phyloP scores from a whole-genome alignment of 1,284 basidiomycete genomes.

The Amanita bisporigera region DNA sequence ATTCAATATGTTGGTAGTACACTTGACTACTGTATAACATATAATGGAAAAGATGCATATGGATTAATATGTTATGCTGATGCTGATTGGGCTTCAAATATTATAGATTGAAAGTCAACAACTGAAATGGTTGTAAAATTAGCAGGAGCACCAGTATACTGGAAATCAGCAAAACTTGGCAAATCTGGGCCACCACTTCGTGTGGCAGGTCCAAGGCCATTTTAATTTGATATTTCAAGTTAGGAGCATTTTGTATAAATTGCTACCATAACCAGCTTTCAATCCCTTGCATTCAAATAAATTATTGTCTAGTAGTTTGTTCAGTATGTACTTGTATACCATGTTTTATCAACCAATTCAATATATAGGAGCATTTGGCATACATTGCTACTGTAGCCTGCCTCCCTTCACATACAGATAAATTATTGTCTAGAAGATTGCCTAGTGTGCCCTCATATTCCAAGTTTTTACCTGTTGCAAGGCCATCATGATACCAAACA shows the following conservation, averaged over 20 bases:
- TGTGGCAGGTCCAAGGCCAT: neutral
- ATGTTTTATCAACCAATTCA: neutral
- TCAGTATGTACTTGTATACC: neutral
- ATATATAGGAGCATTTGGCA: neutral
- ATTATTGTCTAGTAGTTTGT: neutral
- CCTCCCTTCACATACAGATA: neutral
- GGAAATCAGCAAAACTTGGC: neutral
- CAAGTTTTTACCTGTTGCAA: neutral
- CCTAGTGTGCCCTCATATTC: neutral
- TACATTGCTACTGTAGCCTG: neutral
- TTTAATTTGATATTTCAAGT: neutral
- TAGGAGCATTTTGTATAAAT: neutral
- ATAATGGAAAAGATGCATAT: conserved; percentile 18
- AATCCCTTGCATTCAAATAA: neutral
- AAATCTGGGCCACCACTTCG: neutral
- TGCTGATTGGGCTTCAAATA: conserved; percentile 36
- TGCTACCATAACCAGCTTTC: neutral
- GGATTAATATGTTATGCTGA: conserved; percentile 31
- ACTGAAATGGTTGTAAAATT: conserved; percentile 15
- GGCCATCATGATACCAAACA: conserved; percentile 16
- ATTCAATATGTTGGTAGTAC: conserved; percentile 14
- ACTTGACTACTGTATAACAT: conserved; percentile 25
- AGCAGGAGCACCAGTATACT: no score
- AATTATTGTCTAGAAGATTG: neutral
- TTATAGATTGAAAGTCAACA: conserved; percentile 19